Conservation (phyloP, 331 rosid genomes). For the Prunus yedoensis region DNA sequence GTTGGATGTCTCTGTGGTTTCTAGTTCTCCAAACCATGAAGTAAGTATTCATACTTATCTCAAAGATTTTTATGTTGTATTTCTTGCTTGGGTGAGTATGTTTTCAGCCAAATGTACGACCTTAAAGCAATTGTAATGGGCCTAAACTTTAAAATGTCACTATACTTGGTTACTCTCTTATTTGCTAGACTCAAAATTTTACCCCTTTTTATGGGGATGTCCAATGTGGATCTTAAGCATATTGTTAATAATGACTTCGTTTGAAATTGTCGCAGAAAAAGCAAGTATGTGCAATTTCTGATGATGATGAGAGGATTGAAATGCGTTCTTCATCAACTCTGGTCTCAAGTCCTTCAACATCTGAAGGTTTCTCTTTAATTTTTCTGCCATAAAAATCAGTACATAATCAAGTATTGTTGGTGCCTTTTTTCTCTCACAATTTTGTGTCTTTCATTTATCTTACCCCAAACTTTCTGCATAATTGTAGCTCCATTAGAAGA, state of each 20-base stretch:
- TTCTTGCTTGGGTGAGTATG: neutral
- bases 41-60: slow-evolving; percentile 34
- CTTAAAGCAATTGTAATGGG: neutral
- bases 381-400: neutral
- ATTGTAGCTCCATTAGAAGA: slow-evolving; percentile 39
- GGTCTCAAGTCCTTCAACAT: slow-evolving; percentile 21
- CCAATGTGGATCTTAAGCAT: neutral
- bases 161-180: neutral
- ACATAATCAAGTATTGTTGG: neutral
- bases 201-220: neutral
- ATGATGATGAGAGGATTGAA: slow-evolving; percentile 27
- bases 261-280: slow-evolving; percentile 33
- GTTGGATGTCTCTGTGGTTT: slow-evolving; percentile 10
- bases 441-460: neutral
- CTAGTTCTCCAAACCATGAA: slow-evolving; percentile 27
- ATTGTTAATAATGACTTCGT: slow-evolving; percentile 6
- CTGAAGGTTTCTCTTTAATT: slow-evolving; percentile 28
- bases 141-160: neutral
- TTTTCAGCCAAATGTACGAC: neutral
- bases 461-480: slow-evolving; percentile 1
- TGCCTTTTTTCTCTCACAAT: neutral
- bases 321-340: slow-evolving; percentile 36
- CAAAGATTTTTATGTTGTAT: neutral
- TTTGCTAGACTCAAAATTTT: neutral
- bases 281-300: slow-evolving; percentile 25